A percentile compares a stretch with the other conserved stretches of the same genome.
phyloP scores from a whole-genome alignment of 2,329 filamentous ascomycete species.

The Aspergillus ochraceus region DNA sequence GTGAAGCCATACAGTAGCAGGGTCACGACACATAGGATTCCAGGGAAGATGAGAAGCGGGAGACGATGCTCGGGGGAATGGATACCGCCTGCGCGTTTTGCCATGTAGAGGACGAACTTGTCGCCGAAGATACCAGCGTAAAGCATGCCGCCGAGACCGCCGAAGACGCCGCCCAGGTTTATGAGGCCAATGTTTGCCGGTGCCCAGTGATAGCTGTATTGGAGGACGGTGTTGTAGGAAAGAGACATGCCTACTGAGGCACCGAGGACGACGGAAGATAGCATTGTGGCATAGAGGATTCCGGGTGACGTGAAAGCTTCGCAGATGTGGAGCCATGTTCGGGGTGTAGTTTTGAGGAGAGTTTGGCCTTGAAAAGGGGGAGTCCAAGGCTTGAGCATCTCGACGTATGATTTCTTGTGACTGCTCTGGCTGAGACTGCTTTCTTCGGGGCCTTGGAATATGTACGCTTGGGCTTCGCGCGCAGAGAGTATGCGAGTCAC shows the following conservation, averaged over 20 bases:
- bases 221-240: conserved; percentile 40
- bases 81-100: conserved; percentile 32
- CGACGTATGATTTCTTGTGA: conserved; percentile 12
- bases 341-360: conserved; percentile 4
- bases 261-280: conserved; percentile 39
- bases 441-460: neutral
- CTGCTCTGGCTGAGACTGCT: neutral
- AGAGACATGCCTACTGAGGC: conserved; percentile 40
- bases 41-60: conserved; percentile 32
- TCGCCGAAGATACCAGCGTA: conserved; percentile 27
- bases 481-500: conserved; percentile 37
- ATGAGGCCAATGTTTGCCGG: conserved; percentile 25
- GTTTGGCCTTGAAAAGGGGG: conserved; percentile 15
- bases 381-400: conserved; percentile 35
- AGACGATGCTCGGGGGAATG: conserved; percentile 39
- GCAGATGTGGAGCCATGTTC: conserved; percentile 23
- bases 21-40: conserved; percentile 30
- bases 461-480: conserved; percentile 25
- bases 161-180: conserved; percentile 27
- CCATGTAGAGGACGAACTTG: conserved; percentile 27
- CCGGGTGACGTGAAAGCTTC: conserved; percentile 34
- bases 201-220: conserved; percentile 34
- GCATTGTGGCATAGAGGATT: conserved; percentile 40
- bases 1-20: conserved; percentile 35
- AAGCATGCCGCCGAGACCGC: conserved; percentile 28